Evolutionary conservation across 257 asterid species (phyloP), one percentile per base, ranked within the genome.

Genomic region (Vinca minor): DNA sequence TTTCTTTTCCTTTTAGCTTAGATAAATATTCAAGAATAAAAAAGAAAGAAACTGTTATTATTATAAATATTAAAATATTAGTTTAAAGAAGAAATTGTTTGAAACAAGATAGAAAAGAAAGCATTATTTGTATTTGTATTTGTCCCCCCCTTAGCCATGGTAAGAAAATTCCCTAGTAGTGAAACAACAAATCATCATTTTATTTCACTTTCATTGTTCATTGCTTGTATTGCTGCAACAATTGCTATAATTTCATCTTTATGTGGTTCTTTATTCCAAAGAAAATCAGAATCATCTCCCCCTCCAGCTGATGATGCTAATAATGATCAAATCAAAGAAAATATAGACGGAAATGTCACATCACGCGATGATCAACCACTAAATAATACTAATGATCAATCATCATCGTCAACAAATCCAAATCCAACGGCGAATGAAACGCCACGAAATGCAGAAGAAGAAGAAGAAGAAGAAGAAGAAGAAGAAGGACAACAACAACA

Each of bases 211-310:
- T 70, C 69, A 23, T 65, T 78, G 20, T 53, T 71, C 28, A 36
- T 85, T 41, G 64, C 76, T 39, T 78, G 75, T 28, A 56, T 73
- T 55, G 69, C 71, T 47, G 72, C 79, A 48, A 59, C 75, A 28
- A 21, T 77, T 23, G 66, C 68, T 47, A 68, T 82, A 63, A 82
- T 80, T 78, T 75, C 91, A 53, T 78, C 81, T 64, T 70, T 85
- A 4, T 85, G 91, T 70, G 94, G 96, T 38, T 71, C 76, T 32
- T 44, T 83, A 25, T 69, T 61, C 8, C 59, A 78, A 29, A 75
- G 48, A 66, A 83, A 74, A 14, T 1, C 72, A 63, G 20, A 66
- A 39, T n/a, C n/a, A n/a, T n/a, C n/a, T n/a, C 61, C 85, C 50
- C 14, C 63, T 20, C 4, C 73, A 1, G 48, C n/a, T n/a, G n/a